Conservation (phyloP, 1,284 basidiomycete species). For the Naganishia albida region DNA sequence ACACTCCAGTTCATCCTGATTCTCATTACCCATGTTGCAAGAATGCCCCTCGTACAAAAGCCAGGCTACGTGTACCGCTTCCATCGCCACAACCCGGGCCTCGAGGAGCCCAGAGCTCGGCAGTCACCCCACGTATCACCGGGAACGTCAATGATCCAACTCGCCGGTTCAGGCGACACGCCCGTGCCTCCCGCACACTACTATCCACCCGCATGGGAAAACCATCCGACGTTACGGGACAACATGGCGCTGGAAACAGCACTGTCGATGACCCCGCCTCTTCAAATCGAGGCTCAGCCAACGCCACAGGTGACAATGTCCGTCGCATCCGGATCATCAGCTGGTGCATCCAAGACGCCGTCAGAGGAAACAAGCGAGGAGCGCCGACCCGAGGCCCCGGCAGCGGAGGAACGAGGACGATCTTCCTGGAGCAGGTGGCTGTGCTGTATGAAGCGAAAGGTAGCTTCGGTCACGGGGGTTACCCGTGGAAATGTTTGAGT, state of each 20-base stretch:
- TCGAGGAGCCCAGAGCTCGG: neutral
- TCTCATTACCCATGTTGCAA: too few species aligned
- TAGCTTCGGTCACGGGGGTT: too few species aligned
- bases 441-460: neutral
- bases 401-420: too few species aligned
- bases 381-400: too few species aligned
- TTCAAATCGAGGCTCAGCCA: neutral
- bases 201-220: slow-evolving; percentile 4
- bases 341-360: too few species aligned
- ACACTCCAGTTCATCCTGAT: too few species aligned
- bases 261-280: neutral
- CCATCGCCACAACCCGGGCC: neutral
- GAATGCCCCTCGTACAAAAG: neutral
- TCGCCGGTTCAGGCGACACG: too few species aligned
- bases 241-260: neutral
- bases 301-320: neutral
- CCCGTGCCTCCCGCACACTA: neutral
- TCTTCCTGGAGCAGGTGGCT: neutral
- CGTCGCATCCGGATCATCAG: neutral
- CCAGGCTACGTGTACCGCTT: neutral
- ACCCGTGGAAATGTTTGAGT: too few species aligned
- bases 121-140: slow-evolving; percentile 2
- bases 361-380: too few species aligned
- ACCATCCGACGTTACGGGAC: neutral
- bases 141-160: neutral